Evolutionary conservation across 805 yeast species (phyloP).

Genomic region (Pichia rugopelliculosa): DNA sequence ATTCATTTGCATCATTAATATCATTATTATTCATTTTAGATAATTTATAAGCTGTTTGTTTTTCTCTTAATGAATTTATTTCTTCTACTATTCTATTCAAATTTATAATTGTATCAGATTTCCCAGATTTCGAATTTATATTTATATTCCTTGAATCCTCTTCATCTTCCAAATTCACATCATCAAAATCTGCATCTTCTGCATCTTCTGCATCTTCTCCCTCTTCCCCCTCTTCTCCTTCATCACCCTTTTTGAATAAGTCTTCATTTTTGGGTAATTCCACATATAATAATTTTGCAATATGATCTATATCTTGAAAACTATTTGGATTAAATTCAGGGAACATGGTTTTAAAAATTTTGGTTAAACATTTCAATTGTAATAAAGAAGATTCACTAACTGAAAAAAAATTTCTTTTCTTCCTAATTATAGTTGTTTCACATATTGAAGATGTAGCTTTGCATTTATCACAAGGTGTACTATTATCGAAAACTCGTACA

Average conservation of each 20-base stretch:
- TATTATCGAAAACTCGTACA: constrained; percentile 18
- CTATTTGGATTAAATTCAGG: constrained; percentile 32
- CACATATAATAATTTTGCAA: constrained; percentile 19
- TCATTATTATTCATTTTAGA: not conserved
- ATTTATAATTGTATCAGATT: not conserved
- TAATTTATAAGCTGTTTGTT: not conserved
- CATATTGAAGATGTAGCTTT: constrained; percentile 21
- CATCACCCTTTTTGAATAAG: not conserved
- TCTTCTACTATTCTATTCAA: constrained; percentile 15
- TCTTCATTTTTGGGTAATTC: constrained; percentile 14
- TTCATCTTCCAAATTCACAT: not conserved
- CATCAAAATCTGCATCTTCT: not conserved
- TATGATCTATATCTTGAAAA: constrained; percentile 27
- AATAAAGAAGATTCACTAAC: constrained; percentile 27
- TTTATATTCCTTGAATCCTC: not conserved
- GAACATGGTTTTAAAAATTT: constrained; percentile 27
- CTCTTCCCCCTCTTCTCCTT: not conserved
- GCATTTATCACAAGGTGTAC: constrained; percentile 26
- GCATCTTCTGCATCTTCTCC: not conserved
- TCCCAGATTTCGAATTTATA: not conserved
- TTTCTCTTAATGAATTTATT: not conserved
- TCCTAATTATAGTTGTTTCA: constrained; percentile 26
- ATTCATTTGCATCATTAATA: not conserved
- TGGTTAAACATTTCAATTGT: constrained; percentile 29
- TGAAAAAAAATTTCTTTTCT: constrained; percentile 27